Evolutionary conservation across 1,139 yeast genomes (phyloP).

Genomic region (Yamadazyma diospyri): DNA sequence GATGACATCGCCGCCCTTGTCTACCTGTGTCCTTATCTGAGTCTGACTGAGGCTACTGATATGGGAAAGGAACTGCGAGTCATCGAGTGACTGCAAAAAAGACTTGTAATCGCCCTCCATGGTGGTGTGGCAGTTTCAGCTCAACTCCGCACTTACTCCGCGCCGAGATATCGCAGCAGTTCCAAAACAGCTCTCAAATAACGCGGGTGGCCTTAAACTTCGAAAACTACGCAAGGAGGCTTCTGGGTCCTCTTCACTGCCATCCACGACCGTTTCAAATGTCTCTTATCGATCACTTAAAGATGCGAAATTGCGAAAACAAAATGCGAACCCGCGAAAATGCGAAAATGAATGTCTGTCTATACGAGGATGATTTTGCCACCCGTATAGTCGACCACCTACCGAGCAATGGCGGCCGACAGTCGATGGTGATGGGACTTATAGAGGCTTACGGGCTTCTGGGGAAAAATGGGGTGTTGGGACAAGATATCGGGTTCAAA

Average conservation of each 20-base stretch:
- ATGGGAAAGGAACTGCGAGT: conserved; percentile 30
- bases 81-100: conserved; percentile 32
- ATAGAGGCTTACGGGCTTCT: conserved; percentile 41
- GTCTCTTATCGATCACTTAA: too few species aligned
- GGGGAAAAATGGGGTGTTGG: too few species aligned
- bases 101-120: conserved; percentile 16
- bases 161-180: conserved; percentile 1
- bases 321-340: too few species aligned
- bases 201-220: too few species aligned
- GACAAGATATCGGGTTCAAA: conserved; percentile 21
- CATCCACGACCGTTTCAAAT: too few species aligned
- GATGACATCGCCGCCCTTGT: neutral
- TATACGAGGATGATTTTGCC: conserved; percentile 12
- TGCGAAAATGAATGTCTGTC: too few species aligned
- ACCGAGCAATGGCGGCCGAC: conserved; percentile 53
- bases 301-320: too few species aligned
- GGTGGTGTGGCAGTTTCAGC: too few species aligned
- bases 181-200: too few species aligned
- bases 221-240: too few species aligned
- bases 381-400: conserved; percentile 37
- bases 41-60: conserved; percentile 26
- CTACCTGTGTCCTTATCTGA: conserved; percentile 1
- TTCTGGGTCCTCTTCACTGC: too few species aligned
- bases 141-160: too few species aligned
- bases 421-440: conserved; percentile 42